Conservation (phyloP, 2,329 filamentous ascomycete species). For the Fusarium albidum region DNA sequence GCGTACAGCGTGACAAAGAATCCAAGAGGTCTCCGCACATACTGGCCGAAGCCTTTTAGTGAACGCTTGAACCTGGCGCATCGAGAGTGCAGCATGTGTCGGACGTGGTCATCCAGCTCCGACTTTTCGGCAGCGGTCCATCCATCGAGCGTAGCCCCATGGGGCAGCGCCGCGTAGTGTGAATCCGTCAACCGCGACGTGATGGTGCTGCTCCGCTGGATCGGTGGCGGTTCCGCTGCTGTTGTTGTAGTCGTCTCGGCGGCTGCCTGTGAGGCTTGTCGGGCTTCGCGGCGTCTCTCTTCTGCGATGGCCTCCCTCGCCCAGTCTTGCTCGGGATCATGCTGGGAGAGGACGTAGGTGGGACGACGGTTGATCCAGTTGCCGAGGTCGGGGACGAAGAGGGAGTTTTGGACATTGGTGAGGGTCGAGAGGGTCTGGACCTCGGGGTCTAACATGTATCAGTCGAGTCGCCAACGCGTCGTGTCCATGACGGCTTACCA, state of each 20-base stretch:
- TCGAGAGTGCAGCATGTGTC: conserved; percentile 86
- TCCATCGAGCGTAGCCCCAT: conserved; percentile 74
- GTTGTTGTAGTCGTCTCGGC: too few relatives aligned
- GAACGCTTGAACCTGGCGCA: conserved; percentile 80
- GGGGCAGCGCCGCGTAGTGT: conserved; percentile 81
- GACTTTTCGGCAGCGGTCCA: conserved; percentile 79
- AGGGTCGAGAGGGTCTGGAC: conserved; percentile 83
- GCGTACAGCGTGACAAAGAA: conserved; percentile 88
- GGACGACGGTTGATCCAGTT: conserved; percentile 77
- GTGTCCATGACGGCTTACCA: conserved; percentile 37
- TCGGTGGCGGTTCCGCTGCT: conserved; percentile 33
- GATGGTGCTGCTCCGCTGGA: conserved; percentile 64
- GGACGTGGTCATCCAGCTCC: conserved; percentile 84
- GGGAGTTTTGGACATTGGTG: conserved; percentile 89
- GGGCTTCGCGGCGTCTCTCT: conserved; percentile 29
- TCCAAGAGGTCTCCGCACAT: conserved; percentile 78
- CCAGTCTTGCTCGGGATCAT: conserved; percentile 40
- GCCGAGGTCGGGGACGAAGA: conserved; percentile 86
- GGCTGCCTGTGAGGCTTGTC: conserved; percentile 1
- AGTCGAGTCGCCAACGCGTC: not conserved
- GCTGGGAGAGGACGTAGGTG: conserved; percentile 75
- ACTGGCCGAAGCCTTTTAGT: conserved; percentile 83
- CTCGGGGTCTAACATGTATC: conserved; percentile 71
- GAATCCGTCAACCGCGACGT: conserved; percentile 73
- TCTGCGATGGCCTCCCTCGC: conserved; percentile 31